phyloP scores from a whole-genome alignment of 2,329 filamentous ascomycete species.

The Geosmithia flava region DNA sequence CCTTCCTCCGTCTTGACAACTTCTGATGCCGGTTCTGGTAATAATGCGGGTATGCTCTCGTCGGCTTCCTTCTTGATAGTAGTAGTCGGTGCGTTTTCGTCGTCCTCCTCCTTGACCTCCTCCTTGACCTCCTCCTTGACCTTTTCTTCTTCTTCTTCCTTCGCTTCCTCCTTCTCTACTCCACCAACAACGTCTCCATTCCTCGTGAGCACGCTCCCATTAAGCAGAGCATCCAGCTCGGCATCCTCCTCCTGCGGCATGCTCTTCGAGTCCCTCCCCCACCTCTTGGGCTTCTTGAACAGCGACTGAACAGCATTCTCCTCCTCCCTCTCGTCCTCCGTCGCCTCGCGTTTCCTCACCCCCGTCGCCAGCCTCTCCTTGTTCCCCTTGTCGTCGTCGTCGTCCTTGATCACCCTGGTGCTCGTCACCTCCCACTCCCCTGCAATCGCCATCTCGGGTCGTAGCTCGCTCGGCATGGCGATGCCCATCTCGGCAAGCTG shows the following conservation, averaged over 20 bases:
- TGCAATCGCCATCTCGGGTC: slow-evolving; percentile 72
- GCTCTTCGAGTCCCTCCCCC: slow-evolving; percentile 40
- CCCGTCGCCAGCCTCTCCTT: slow-evolving; percentile 35
- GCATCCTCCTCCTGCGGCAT: slow-evolving; percentile 32
- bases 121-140: slow-evolving; percentile 11
- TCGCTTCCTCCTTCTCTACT: slow-evolving; percentile 11
- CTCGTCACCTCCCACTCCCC: slow-evolving; percentile 76
- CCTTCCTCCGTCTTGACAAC: slow-evolving; percentile 14
- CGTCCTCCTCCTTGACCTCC: slow-evolving; percentile 8
- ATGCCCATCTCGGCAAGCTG: slow-evolving; percentile 84
- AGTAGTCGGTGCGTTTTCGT: slow-evolving; percentile 1
- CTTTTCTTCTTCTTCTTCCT: slow-evolving; percentile 11
- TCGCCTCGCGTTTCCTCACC: slow-evolving; percentile 48
- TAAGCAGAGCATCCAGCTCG: slow-evolving; percentile 52
- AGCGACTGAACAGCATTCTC: slow-evolving; percentile 44
- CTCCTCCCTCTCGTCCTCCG: slow-evolving; percentile 49
- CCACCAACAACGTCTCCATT: slow-evolving; percentile 8
- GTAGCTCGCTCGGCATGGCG: slow-evolving; percentile 65
- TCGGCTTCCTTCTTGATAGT: too few relatives aligned
- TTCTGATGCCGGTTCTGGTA: too few relatives aligned
- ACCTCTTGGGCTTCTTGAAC: slow-evolving; percentile 45
- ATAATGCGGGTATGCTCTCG: too few relatives aligned
- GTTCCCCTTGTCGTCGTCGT: slow-evolving; percentile 21
- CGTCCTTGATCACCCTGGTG: slow-evolving; percentile 42
- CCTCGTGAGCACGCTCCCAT: slow-evolving; percentile 15